Percentiles rank a stretch among this genome's conserved stretches.
Evolutionary conservation across 805 yeast species (phyloP).

Genomic region (Ogataea naganishii): DNA sequence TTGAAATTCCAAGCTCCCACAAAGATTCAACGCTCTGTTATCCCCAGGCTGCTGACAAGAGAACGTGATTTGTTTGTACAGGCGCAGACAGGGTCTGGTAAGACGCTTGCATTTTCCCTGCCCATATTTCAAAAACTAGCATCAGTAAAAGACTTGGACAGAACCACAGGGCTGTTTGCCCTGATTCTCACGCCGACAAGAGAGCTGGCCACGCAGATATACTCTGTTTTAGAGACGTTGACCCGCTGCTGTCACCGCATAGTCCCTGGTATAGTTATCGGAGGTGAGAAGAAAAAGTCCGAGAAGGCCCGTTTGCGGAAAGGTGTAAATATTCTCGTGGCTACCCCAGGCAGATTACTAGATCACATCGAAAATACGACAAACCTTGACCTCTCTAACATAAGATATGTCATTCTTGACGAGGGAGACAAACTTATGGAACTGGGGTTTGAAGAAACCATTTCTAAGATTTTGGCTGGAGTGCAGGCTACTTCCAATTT

Average conservation of each 20-base stretch:
- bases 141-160: slow-evolving; percentile 37
- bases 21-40: slow-evolving; percentile 71
- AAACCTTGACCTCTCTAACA: slow-evolving; percentile 59
- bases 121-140: slow-evolving; percentile 76
- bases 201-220: slow-evolving; percentile 88
- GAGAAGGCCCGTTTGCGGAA: slow-evolving; percentile 94
- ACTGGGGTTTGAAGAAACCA: slow-evolving; percentile 91
- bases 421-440: slow-evolving; percentile 97
- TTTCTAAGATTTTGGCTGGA: slow-evolving; percentile 60
- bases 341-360: slow-evolving; percentile 93
- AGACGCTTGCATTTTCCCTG: slow-evolving; percentile 77
- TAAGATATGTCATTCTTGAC: slow-evolving; percentile 85
- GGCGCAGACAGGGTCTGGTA: slow-evolving; percentile 98
- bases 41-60: slow-evolving; percentile 48
- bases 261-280: slow-evolving; percentile 94
- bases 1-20: slow-evolving; percentile 67
- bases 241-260: slow-evolving; percentile 73
- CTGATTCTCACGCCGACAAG: slow-evolving; percentile 88
- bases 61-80: slow-evolving; percentile 74
- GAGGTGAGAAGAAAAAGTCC: slow-evolving; percentile 96
- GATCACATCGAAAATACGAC: slow-evolving; percentile 92
- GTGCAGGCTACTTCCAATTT: slow-evolving; percentile 41
- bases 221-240: slow-evolving; percentile 66
- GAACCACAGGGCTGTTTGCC: slow-evolving; percentile 83
- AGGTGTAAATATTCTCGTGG: slow-evolving; percentile 93